Evolutionary conservation across 306 rosid genomes (phyloP).

Genomic region (Vigna mungo): DNA sequence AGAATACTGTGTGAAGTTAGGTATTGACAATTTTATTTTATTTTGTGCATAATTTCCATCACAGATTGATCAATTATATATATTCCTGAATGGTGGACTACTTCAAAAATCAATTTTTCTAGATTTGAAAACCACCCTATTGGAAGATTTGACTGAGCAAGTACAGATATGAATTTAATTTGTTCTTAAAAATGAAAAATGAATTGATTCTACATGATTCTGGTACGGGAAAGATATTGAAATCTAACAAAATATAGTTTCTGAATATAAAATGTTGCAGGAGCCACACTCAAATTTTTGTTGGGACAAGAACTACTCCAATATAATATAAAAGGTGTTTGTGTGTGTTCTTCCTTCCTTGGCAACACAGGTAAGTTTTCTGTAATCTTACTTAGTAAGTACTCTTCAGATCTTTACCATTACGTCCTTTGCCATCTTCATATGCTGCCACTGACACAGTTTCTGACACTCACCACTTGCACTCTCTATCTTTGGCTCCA

Average conservation of each 20-base stretch:
- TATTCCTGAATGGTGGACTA: not conserved
- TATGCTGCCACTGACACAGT: constrained; percentile 34
- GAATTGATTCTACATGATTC: constrained; percentile 34
- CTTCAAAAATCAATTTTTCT: not conserved
- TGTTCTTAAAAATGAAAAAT: not conserved
- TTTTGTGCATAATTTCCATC: no score
- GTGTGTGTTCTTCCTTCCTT: constrained; percentile 12
- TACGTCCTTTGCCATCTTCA: constrained; percentile 39
- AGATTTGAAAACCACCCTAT: not conserved
- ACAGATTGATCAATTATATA: not conserved
- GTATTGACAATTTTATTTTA: not conserved
- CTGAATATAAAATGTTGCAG: not conserved
- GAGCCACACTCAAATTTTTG: not conserved
- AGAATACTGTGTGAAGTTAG: not conserved
- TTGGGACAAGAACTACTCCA: not conserved
- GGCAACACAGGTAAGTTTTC: constrained; percentile 18
- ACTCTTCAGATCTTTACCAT: constrained; percentile 21
- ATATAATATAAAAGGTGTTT: constrained; percentile 37
- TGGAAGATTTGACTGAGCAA: constrained; percentile 10
- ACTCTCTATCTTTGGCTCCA: constrained; percentile 30
- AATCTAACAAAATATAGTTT: constrained; percentile 5
- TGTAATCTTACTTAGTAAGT: not conserved
- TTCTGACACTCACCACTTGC: constrained; percentile 36
- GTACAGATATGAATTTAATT: not conserved
- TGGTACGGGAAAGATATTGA: constrained; percentile 16